Conservation (phyloP, 2,329 filamentous ascomycete species). For the Sarocladiaceae sp. region DNA sequence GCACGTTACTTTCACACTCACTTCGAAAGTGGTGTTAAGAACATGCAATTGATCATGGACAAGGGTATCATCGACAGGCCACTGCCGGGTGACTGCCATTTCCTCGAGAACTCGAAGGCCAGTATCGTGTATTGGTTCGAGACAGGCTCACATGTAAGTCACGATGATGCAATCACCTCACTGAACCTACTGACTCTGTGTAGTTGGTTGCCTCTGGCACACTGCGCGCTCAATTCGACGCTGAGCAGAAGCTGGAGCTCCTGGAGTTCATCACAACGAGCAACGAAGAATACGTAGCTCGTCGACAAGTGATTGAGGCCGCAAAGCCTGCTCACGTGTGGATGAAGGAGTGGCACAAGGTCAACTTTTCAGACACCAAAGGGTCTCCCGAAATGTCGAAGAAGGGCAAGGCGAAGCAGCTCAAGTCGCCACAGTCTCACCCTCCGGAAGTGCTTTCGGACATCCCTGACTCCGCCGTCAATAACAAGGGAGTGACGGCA, state of each 20-base stretch:
- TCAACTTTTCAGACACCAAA: constrained; percentile 54
- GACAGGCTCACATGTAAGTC: constrained; percentile 72
- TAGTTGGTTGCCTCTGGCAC: constrained; percentile 75
- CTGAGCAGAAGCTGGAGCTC: constrained; percentile 74
- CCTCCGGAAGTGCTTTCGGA: constrained; percentile 55
- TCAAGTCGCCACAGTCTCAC: constrained; percentile 55
- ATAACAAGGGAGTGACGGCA: constrained; percentile 56
- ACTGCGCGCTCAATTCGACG: constrained; percentile 75
- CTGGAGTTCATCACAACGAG: constrained; percentile 74
- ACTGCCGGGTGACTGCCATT: constrained; percentile 60
- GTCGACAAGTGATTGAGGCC: constrained; percentile 57
- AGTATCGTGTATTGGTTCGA: constrained; percentile 89
- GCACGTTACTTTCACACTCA: constrained; percentile 87
- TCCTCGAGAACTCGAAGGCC: constrained; percentile 71
- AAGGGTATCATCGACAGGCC: constrained; percentile 52
- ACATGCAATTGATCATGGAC: constrained; percentile 82
- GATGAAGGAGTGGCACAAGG: constrained; percentile 61
- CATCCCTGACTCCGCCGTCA: constrained; percentile 55
- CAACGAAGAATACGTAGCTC: constrained; percentile 81
- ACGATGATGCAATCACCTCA: not conserved
- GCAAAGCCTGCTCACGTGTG: constrained; percentile 59
- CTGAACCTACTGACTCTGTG: constrained; percentile 22
- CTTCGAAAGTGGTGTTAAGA: constrained; percentile 80
- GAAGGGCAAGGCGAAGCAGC: constrained; percentile 54
- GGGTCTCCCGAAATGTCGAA: constrained; percentile 64